Percentiles rank a stretch among this genome's conserved stretches.
Conservation (phyloP, 2,329 filamentous ascomycete species). For the Periconia digitata region DNA sequence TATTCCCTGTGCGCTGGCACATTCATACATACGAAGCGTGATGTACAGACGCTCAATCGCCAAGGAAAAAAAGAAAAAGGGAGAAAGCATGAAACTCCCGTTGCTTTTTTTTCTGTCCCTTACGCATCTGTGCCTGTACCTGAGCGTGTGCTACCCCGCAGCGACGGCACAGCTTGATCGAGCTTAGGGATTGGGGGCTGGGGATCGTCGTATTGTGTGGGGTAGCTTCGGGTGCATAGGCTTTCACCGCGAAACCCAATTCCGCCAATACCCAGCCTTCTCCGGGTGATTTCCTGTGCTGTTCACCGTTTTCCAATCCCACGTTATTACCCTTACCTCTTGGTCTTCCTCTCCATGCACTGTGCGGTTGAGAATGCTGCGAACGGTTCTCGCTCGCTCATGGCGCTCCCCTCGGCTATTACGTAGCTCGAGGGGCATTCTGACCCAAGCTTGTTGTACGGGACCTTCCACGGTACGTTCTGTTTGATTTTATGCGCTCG, state of each 20-base stretch:
- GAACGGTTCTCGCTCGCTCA: conserved; percentile 24
- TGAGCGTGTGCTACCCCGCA: neutral
- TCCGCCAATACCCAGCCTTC: neutral
- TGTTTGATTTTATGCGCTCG: neutral
- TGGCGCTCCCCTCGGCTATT: conserved; percentile 6
- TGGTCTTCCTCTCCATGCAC: conserved; percentile 14
- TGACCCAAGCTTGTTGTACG: conserved; percentile 34
- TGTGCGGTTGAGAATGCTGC: conserved; percentile 27
- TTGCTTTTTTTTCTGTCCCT: too few species aligned
- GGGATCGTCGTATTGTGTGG: neutral
- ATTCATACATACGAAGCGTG: too few species aligned
- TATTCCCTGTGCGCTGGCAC: too few species aligned
- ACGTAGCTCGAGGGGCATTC: conserved; percentile 20
- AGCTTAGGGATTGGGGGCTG: neutral
- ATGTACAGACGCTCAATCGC: too few species aligned
- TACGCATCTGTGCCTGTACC: neutral
- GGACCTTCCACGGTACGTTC: conserved; percentile 36
- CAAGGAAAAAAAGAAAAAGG: too few species aligned
- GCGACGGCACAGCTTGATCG: too few species aligned
- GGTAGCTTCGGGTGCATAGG: neutral
- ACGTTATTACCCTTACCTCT: neutral
- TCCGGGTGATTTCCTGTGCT: neutral
- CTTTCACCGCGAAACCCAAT: conserved; percentile 14
- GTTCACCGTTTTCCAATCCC: neutral
- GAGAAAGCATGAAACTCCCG: too few species aligned